Percentiles rank a stretch among this genome's conserved stretches.
These are phyloP conservation scores for Colletotrichum aenigma DNA, from an alignment of 2,329 filamentous ascomycete species.

Conservation along the genomic window DNA sequence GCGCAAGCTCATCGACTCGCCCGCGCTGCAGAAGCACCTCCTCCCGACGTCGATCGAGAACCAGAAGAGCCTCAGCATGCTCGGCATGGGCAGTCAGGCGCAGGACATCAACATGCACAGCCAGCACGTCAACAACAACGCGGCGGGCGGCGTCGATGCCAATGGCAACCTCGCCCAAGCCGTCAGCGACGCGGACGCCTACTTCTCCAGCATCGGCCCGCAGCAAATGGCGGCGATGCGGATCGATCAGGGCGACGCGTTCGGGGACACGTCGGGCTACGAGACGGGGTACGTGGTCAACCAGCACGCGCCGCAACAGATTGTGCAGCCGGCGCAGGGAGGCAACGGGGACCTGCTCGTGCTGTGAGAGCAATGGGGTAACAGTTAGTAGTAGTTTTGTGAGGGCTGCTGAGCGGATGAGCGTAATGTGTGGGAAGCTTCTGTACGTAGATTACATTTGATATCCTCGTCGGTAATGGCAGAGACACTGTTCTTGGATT, in stretches of 20 bases:
- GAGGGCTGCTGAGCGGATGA: not conserved
- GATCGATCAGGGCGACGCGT: slow-evolving; percentile 68
- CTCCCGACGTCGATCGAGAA: slow-evolving; percentile 62
- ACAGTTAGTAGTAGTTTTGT: not conserved
- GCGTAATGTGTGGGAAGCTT: not conserved
- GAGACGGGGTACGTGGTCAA: slow-evolving; percentile 74
- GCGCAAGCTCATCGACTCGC: slow-evolving; percentile 78
- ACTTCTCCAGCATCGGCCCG: slow-evolving; percentile 80
- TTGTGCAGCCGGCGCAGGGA: slow-evolving; percentile 72
- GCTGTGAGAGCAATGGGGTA: slow-evolving; percentile 47
- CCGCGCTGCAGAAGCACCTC: slow-evolving; percentile 79
- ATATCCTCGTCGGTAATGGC: slow-evolving; percentile 9
- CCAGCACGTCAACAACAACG: slow-evolving; percentile 23
- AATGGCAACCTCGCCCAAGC: slow-evolving; percentile 67
- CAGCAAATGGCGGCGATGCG: slow-evolving; percentile 77
- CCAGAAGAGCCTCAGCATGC: slow-evolving; percentile 65
- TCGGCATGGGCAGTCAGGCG: slow-evolving; percentile 58
- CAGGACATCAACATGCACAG: slow-evolving; percentile 53
- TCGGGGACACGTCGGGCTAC: slow-evolving; percentile 61
- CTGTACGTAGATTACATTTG: not conserved
- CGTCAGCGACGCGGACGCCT: slow-evolving; percentile 84
- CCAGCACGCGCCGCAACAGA: slow-evolving; percentile 78
- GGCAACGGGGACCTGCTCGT: slow-evolving; percentile 75
- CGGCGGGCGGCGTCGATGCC: not conserved
- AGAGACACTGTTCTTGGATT: not conserved